Evolutionary conservation across 148 eudicot genomes (phyloP).

Genomic region (Salicornia ramosissima): DNA sequence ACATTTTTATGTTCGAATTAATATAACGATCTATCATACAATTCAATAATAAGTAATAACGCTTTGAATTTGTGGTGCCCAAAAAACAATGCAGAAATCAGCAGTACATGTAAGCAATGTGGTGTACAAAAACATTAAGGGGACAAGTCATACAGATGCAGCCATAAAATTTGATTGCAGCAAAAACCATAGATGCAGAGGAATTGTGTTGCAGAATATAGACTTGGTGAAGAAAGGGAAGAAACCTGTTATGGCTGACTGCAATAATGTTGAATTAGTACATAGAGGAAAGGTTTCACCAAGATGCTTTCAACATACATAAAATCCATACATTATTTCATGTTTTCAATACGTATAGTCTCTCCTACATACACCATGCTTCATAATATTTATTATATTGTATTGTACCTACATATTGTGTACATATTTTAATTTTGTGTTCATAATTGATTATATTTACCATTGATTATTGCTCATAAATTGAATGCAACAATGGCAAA

Average conservation of each 20-base stretch:
- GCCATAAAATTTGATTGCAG: conserved; percentile 72
- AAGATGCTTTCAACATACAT: conserved; percentile 24
- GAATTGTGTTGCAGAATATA: conserved; percentile 31
- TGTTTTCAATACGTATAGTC: not conserved
- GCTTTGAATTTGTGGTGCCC: not conserved
- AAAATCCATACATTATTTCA: too few species aligned
- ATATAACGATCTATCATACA: not conserved
- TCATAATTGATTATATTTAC: not conserved
- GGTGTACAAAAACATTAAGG: conserved; percentile 50
- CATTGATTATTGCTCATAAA: too few species aligned
- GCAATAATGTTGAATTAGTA: conserved; percentile 30
- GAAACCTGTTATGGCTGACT: conserved; percentile 36
- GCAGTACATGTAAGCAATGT: conserved; percentile 59
- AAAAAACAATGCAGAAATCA: conserved; percentile 36
- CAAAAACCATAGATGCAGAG: conserved; percentile 39
- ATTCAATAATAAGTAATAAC: not conserved
- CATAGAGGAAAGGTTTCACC: conserved; percentile 47
- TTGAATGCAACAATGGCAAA: too few species aligned
- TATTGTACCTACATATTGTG: too few species aligned
- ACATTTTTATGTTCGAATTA: too few species aligned
- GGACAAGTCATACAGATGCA: conserved; percentile 56
- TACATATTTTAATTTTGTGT: conserved; percentile 14
- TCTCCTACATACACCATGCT: not conserved
- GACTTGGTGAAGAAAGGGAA: conserved; percentile 22
- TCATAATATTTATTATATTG: not conserved